These are phyloP conservation scores for Anthracocystis setariae DNA, from an alignment of 1,284 basidiomycete species.

Conservation along the genomic window DNA sequence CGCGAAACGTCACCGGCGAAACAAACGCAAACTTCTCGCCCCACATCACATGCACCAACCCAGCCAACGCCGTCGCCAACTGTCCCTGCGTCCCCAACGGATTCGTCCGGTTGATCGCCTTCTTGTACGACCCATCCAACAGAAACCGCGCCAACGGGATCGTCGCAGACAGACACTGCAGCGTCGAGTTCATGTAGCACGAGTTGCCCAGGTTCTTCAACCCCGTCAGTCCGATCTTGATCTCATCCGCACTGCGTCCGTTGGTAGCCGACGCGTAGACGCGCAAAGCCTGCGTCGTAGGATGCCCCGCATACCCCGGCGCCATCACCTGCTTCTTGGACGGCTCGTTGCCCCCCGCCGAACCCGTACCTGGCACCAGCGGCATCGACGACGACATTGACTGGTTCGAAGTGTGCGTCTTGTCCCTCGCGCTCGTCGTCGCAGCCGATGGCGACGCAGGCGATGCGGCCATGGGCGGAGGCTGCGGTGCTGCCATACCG, in stretches of 20 bases:
- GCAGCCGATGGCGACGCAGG: constrained; percentile 25
- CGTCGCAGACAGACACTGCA: constrained; percentile 66
- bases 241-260: constrained; percentile 42
- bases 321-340: constrained; percentile 47
- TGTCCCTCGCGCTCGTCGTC: constrained; percentile 13
- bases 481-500: constrained; percentile 39
- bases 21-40: constrained; percentile 84
- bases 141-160: constrained; percentile 62
- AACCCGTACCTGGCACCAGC: constrained; percentile 24
- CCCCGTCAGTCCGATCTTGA: constrained; percentile 63
- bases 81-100: constrained; percentile 87
- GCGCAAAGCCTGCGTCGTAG: constrained; percentile 30
- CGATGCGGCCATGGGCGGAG: constrained; percentile 46
- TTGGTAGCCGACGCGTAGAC: constrained; percentile 37
- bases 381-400: not conserved
- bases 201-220: constrained; percentile 67
- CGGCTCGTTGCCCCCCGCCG: constrained; percentile 38
- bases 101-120: constrained; percentile 87
- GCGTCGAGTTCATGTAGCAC: constrained; percentile 67
- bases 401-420: constrained; percentile 6
- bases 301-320: constrained; percentile 39
- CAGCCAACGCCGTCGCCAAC: constrained; percentile 83
- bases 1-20: constrained; percentile 85
- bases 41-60: constrained; percentile 87
- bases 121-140: constrained; percentile 78